These are phyloP conservation scores for Agrocybe praecox DNA, from an alignment of 768 basidiomycete genomes.

Conservation along the genomic window DNA sequence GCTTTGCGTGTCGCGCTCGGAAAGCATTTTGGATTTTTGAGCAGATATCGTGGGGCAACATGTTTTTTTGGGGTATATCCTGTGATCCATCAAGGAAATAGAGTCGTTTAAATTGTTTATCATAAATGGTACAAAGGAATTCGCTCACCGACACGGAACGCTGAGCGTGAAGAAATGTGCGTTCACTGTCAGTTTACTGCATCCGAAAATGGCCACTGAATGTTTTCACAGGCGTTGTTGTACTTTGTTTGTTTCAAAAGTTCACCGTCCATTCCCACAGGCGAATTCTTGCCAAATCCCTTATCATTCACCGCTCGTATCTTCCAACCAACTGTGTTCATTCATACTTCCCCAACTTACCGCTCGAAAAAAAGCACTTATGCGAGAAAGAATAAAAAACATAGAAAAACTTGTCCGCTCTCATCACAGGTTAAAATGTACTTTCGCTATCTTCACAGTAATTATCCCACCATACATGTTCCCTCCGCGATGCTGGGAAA, in stretches of 20 bases:
- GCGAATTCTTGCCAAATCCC: neutral
- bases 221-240: constrained; percentile 10
- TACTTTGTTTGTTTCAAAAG: constrained; percentile 5
- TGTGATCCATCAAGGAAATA: neutral
- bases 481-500: neutral
- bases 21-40: constrained; percentile 93
- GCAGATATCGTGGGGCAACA: constrained; percentile 82
- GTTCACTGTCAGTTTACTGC: neutral
- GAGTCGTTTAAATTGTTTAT: neutral
- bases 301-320: neutral
- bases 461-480: neutral
- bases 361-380: no score
- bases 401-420: no score
- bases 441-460: neutral
- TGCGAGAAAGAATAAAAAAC: no score
- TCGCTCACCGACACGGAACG: neutral
- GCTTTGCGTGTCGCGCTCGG: constrained; percentile 76
- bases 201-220: neutral
- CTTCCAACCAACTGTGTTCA: no score
- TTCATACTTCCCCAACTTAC: no score
- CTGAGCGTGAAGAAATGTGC: neutral
- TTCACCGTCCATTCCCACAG: neutral
- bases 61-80: neutral
- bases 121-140: neutral
- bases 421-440: neutral